Base-by-base conservation (phyloP, 208 protist species). In the Spironucleus salmonicida region DNA sequence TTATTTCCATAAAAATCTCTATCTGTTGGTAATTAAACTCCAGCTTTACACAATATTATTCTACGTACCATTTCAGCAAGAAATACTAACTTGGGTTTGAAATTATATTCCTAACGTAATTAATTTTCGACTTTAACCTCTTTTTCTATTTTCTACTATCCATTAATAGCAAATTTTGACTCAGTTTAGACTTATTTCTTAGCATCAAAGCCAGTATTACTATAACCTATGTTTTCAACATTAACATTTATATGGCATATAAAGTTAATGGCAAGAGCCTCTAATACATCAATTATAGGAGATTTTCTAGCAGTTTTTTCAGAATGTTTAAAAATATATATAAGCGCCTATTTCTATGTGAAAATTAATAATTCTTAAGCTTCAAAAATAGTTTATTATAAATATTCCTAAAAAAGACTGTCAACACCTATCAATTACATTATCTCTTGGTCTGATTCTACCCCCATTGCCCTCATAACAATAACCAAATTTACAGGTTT, bases 1-100 rank as follows among this genome's bases (percentile, higher is more conserved):
- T 99, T 99, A 85, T 98, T 99, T 62, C 95, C 95, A 84, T 98
- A 98, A 84, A 98, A 98, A 82, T 99, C 96, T 58, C 92, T 90
- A 80, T 98, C 94, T 29, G 45, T 53, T 23, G 45, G 80, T 53
- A 19, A n/a, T 35, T 62, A 35, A 62, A 38, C 7, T 62, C 32
- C 29, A 15, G 27, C 4, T 62, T 38, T 7, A 15, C 7, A 32
- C 29, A 35, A 35, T 15, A 62, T 35, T 30, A 38, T 27, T 27
- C 27, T 35, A 32, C 32, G 4, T 62, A 62, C 26, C 59, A 62
- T 35, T 35, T 38, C 59, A 15, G 32, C 7, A 32, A 35, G 26
- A 38, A 62, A 35, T 35, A 35, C 9, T 62, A 62, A 7, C 26
- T 62, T 38, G 4, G 4, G 27, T 27, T 62, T 29, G 29, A 35